phyloP scores from a whole-genome alignment of 2,329 filamentous ascomycete species.

The Thermothelomyces thermophilus region DNA sequence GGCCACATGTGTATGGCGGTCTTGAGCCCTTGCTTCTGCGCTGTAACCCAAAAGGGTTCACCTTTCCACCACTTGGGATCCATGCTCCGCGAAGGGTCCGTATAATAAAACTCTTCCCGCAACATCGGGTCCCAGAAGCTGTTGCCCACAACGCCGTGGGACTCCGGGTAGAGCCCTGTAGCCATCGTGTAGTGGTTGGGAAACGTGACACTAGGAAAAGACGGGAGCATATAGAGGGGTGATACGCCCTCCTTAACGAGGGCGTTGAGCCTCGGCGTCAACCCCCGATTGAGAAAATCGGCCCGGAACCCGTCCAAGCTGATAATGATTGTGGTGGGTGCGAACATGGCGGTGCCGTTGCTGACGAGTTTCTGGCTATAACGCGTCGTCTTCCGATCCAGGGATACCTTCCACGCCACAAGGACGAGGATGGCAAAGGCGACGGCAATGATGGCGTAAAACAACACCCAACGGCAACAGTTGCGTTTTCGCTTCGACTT shows the following conservation, averaged over 20 bases:
- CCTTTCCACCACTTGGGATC: conserved; percentile 91
- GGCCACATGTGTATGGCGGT: conserved; percentile 98
- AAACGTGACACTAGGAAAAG: conserved; percentile 94
- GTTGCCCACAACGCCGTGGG: conserved; percentile 89
- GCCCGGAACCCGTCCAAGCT: conserved; percentile 94
- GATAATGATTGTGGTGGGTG: conserved; percentile 85
- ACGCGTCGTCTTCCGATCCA: conserved; percentile 31
- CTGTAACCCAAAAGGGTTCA: conserved; percentile 90
- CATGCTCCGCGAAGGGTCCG: conserved; percentile 66
- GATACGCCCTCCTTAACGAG: conserved; percentile 81
- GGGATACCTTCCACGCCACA: conserved; percentile 53
- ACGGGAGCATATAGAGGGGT: conserved; percentile 85
- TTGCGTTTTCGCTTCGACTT: conserved; percentile 44
- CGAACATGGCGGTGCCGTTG: conserved; percentile 87
- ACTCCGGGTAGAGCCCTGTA: conserved; percentile 86
- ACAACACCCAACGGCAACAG: conserved; percentile 49
- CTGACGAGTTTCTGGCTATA: conserved; percentile 37
- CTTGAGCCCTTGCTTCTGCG: conserved; percentile 71
- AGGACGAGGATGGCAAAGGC: conserved; percentile 51
- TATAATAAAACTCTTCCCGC: conserved; percentile 80
- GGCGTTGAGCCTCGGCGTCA: conserved; percentile 75
- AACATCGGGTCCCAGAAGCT: conserved; percentile 83
- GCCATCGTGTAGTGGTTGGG: conserved; percentile 93
- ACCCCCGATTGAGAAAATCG: conserved; percentile 76
- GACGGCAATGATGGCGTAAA: conserved; percentile 45